Conservation (phyloP, 1,284 basidiomycete species). For the Ganoderma lingzhi region DNA sequence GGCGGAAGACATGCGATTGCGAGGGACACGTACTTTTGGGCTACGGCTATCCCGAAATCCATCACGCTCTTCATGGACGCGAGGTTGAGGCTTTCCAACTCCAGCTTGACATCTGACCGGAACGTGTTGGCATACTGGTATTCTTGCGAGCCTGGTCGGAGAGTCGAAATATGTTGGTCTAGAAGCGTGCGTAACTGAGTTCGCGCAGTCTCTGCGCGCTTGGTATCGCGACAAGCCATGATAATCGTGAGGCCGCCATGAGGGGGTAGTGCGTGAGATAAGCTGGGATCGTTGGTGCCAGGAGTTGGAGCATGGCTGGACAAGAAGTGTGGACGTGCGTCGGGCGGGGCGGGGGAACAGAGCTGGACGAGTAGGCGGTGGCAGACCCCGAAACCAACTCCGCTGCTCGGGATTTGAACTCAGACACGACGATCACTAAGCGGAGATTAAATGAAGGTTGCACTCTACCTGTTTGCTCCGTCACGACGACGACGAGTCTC, state of each 20-base stretch:
- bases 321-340: conserved; percentile 55
- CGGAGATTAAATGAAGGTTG: background rate
- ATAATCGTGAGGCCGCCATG: conserved; percentile 74
- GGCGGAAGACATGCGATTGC: too few relatives aligned
- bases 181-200: conserved; percentile 59
- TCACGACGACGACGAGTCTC: conserved; percentile 65
- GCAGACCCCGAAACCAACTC: conserved; percentile 88
- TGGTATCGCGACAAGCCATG: conserved; percentile 80
- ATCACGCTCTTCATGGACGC: conserved; percentile 70
- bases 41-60: conserved; percentile 65
- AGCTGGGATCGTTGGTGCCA: conserved; percentile 4
- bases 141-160: conserved; percentile 46
- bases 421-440: background rate
- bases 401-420: conserved; percentile 54
- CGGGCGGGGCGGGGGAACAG: conserved; percentile 55
- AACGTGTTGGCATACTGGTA: conserved; percentile 65
- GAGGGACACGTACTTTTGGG: conserved; percentile 57
- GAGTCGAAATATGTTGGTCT: conserved; percentile 58
- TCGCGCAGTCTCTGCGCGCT: conserved; percentile 71
- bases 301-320: conserved; percentile 12
- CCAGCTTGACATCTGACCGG: conserved; percentile 66
- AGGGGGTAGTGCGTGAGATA: background rate
- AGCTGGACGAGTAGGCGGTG: conserved; percentile 81
- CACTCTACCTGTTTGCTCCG: conserved; percentile 70
- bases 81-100: conserved; percentile 73